Evolutionary conservation across 2,329 filamentous ascomycete species (phyloP).

Genomic region (Stachybotrys elegans): DNA sequence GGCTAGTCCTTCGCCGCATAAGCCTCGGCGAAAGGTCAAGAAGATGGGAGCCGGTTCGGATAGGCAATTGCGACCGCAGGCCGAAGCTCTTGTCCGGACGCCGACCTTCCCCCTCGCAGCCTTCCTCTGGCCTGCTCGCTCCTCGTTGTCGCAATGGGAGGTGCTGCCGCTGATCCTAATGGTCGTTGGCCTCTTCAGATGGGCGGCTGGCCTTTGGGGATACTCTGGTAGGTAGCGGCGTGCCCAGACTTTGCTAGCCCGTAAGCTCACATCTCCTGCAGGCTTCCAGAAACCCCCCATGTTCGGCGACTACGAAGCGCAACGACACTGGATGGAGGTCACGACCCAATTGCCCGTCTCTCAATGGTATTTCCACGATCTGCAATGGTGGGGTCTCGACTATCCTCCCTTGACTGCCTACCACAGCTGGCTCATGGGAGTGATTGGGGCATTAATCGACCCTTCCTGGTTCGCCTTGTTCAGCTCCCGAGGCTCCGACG

Average conservation of each 20-base stretch:
- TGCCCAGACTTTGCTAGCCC: background rate
- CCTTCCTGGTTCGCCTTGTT: slow-evolving; percentile 84
- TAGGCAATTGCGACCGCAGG: slow-evolving; percentile 20
- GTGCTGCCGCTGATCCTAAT: slow-evolving; percentile 83
- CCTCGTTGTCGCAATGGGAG: slow-evolving; percentile 85
- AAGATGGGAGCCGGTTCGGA: slow-evolving; percentile 39
- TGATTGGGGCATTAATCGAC: slow-evolving; percentile 74
- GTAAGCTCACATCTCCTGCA: slow-evolving; percentile 24
- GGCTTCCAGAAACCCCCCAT: slow-evolving; percentile 79
- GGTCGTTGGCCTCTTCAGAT: slow-evolving; percentile 85
- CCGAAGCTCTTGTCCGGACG: slow-evolving; percentile 43
- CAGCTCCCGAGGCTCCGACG: slow-evolving; percentile 75
- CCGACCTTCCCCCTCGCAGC: slow-evolving; percentile 87
- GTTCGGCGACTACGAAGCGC: slow-evolving; percentile 96
- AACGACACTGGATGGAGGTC: slow-evolving; percentile 98
- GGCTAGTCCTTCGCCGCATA: slow-evolving; percentile 51
- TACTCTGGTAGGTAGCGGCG: slow-evolving; percentile 67
- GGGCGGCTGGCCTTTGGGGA: slow-evolving; percentile 88
- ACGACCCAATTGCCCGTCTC: slow-evolving; percentile 84
- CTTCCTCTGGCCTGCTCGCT: slow-evolving; percentile 90
- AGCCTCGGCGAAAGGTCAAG: slow-evolving; percentile 54
- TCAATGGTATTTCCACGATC: slow-evolving; percentile 96
- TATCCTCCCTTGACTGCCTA: slow-evolving; percentile 97
- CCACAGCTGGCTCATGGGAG: slow-evolving; percentile 93
- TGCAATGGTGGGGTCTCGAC: slow-evolving; percentile 96